These are phyloP conservation scores for Talaromyces sp. DNA, from an alignment of 2,329 filamentous ascomycete genomes.

Conservation along the genomic window DNA sequence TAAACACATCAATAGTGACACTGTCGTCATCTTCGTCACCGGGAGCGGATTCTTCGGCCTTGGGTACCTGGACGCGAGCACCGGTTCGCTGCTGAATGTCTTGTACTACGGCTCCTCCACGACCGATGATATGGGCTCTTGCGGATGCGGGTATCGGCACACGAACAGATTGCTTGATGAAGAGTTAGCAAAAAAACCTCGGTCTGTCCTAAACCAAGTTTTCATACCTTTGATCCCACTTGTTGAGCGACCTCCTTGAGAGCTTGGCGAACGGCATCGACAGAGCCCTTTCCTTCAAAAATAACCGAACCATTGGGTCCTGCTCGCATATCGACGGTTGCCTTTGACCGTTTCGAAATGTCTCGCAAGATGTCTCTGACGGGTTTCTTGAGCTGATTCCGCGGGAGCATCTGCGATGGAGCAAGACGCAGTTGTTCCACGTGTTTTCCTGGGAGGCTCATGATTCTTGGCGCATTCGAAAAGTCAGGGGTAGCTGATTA, in stretches of 20 bases:
- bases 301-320: constrained; percentile 70
- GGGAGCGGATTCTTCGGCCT: constrained; percentile 64
- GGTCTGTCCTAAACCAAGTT: too few species aligned
- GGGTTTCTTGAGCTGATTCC: constrained; percentile 77
- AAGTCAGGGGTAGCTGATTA: constrained; percentile 43
- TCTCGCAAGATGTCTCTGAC: constrained; percentile 83
- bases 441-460: constrained; percentile 80
- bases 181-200: constrained; percentile 20
- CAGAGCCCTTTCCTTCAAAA: constrained; percentile 82
- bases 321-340: constrained; percentile 73
- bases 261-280: constrained; percentile 80
- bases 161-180: constrained; percentile 61
- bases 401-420: constrained; percentile 72
- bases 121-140: constrained; percentile 88
- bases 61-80: constrained; percentile 85
- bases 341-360: constrained; percentile 88
- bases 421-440: constrained; percentile 73
- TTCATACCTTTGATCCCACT: constrained; percentile 74
- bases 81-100: constrained; percentile 85
- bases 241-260: constrained; percentile 86
- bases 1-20: constrained; percentile 75
- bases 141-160: constrained; percentile 81
- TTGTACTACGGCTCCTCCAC: constrained; percentile 85
- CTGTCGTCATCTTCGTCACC: constrained; percentile 75
- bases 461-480: constrained; percentile 52